phyloP scores from a whole-genome alignment of 2,329 filamentous ascomycete species.

The Penicillium capsulatum region DNA sequence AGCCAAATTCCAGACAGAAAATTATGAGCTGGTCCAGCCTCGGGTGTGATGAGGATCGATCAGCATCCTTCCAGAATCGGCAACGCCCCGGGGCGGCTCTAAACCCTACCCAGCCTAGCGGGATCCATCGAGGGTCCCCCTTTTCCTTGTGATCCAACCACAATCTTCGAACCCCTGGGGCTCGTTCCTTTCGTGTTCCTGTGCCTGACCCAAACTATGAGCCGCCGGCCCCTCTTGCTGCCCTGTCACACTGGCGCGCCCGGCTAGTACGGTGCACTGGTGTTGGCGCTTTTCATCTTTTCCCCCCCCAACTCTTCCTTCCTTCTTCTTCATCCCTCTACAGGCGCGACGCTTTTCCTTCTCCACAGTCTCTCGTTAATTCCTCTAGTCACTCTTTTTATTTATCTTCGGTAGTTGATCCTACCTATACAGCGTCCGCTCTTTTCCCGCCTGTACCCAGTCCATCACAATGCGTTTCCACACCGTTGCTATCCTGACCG shows the following conservation, averaged over 20 bases:
- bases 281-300: conserved; percentile 3
- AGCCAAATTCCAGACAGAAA: too few species aligned
- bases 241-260: not conserved
- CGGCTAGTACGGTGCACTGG: not conserved
- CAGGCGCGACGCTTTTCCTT: too few species aligned
- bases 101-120: not conserved
- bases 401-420: conserved; percentile 8
- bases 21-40: too few species aligned
- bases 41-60: conserved; percentile 7
- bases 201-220: conserved; percentile 13
- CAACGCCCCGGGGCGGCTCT: not conserved
- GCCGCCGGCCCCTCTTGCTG: conserved; percentile 5
- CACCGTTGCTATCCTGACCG: conserved; percentile 25
- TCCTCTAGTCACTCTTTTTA: conserved; percentile 13
- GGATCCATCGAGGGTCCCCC: not conserved
- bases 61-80: conserved; percentile 4
- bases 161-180: conserved; percentile 16
- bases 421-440: conserved; percentile 11
- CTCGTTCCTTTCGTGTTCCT: conserved; percentile 1
- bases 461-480: conserved; percentile 23
- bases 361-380: conserved; percentile 21
- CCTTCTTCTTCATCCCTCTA: conserved; percentile 4
- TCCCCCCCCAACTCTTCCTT: conserved; percentile 13
- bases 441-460: conserved; percentile 2
- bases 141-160: not conserved